Percentiles rank a stretch among this genome's conserved stretches.
phyloP scores from a whole-genome alignment of 306 rosid species.

The Corylus americana region DNA sequence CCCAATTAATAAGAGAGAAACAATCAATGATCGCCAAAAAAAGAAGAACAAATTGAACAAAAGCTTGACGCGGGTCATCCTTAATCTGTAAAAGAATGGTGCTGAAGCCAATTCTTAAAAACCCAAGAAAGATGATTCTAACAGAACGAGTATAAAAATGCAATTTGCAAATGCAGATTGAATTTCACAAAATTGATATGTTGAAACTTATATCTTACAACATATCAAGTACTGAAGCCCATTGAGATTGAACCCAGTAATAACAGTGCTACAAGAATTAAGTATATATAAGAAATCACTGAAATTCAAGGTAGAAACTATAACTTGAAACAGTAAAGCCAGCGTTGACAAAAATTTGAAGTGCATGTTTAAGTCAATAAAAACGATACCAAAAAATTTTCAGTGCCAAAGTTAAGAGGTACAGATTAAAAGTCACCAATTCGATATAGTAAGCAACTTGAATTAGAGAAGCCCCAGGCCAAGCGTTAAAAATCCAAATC shows the following conservation, averaged over 20 bases:
- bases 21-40: neutral
- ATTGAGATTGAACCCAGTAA: neutral
- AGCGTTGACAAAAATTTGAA: neutral
- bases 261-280: neutral
- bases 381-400: neutral
- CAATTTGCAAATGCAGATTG: neutral
- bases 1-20: neutral
- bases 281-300: neutral
- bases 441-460: neutral
- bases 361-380: neutral
- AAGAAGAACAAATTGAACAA: neutral
- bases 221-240: neutral
- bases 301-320: neutral
- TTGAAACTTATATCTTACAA: neutral
- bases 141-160: neutral
- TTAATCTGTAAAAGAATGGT: neutral
- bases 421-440: neutral
- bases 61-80: neutral
- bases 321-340: neutral
- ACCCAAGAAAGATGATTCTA: neutral
- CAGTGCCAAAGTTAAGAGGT: neutral
- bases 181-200: neutral
- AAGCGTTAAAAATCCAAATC: neutral
- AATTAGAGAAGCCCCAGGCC: too few relatives aligned
- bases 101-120: neutral